phyloP scores from a whole-genome alignment of 495 filamentous ascomycete species.

The Aspergillus biplanus region DNA sequence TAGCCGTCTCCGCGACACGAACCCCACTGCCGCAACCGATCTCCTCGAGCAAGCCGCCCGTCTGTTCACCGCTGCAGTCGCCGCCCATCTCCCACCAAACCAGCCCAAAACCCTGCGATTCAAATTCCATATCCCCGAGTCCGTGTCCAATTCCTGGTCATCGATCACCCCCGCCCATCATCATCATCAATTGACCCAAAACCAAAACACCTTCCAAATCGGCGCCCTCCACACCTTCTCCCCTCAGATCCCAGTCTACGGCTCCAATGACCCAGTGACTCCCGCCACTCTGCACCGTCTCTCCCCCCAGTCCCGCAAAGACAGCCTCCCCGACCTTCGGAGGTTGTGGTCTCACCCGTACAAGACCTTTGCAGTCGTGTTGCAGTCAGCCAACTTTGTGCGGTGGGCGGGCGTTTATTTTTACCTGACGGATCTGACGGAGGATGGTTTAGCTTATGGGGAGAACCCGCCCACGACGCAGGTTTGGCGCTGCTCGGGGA shows the following conservation, averaged over 20 bases:
- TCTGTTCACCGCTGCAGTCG: background rate
- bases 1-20: background rate
- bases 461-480: background rate
- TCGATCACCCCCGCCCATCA: background rate
- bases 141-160: background rate
- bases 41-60: background rate
- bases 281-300: background rate
- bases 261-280: background rate
- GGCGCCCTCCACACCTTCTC: background rate
- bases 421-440: background rate
- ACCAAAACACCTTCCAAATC: background rate
- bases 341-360: background rate
- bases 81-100: background rate
- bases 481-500: background rate
- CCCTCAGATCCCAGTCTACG: background rate
- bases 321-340: background rate
- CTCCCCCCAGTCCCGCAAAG: background rate
- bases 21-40: background rate
- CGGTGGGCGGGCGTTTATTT: background rate
- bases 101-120: background rate
- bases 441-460: background rate
- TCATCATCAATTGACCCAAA: background rate
- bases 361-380: background rate
- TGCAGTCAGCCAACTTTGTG: background rate
- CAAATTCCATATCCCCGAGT: background rate